These are phyloP conservation scores for Fraxinus floribunda DNA, from an alignment of 305 asterid species.

Conservation along the genomic window DNA sequence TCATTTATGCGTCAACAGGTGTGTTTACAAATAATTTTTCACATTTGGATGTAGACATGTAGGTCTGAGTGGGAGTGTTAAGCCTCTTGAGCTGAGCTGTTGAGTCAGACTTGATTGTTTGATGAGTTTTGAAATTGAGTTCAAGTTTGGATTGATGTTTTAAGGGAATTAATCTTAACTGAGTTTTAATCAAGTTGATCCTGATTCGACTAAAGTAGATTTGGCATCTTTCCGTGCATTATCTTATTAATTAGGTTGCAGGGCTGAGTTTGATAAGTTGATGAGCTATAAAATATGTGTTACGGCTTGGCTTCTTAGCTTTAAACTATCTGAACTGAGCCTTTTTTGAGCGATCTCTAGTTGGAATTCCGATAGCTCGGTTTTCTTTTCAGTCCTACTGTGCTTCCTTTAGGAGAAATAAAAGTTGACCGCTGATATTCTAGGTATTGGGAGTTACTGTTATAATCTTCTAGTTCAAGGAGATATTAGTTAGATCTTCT, in stretches of 20 bases:
- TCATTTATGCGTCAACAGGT: background rate
- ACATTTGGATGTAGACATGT: background rate
- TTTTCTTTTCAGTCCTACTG: background rate
- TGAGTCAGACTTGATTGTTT: background rate
- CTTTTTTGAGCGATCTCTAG: background rate
- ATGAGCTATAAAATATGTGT: background rate
- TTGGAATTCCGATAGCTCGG: background rate
- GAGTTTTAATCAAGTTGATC: background rate
- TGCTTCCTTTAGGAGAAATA: background rate
- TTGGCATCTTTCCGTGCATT: background rate
- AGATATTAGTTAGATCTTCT: background rate
- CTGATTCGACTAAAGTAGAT: background rate
- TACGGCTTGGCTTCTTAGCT: background rate
- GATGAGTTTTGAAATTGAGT: conserved; percentile 1
- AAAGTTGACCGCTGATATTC: background rate
- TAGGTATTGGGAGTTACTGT: background rate
- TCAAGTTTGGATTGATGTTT: conserved; percentile 1
- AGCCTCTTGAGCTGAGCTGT: background rate
- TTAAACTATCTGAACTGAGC: background rate
- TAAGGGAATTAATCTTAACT: background rate
- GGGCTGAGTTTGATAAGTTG: background rate
- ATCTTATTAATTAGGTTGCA: background rate
- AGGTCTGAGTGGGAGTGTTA: background rate
- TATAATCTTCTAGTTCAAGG: background rate
- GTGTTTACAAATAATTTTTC: background rate